Percentiles rank a stretch among this genome's conserved stretches.
Conservation (phyloP, 352 stramenopile species). For the Globisporangium cylindrosporum region DNA sequence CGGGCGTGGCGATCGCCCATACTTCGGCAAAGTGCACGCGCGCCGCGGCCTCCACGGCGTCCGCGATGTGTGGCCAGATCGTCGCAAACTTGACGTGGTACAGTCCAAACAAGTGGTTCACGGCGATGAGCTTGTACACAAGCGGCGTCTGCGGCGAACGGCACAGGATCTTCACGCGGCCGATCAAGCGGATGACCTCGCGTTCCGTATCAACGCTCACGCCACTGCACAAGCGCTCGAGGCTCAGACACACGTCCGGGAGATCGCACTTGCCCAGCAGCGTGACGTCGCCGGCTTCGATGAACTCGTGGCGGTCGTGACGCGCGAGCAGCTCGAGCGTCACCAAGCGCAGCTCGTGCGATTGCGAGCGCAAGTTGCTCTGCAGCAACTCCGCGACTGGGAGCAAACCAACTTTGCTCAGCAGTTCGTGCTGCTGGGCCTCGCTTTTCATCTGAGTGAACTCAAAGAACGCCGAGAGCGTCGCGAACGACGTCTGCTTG, state of each 20-base stretch:
- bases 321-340: slow-evolving; percentile 62
- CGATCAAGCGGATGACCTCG: slow-evolving; percentile 78
- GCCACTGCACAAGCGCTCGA: slow-evolving; percentile 50
- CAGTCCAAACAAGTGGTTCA: slow-evolving; percentile 74
- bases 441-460: slow-evolving; percentile 60
- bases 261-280: slow-evolving; percentile 67
- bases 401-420: slow-evolving; percentile 36
- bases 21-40: slow-evolving; percentile 57
- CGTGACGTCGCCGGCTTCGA: slow-evolving; percentile 36
- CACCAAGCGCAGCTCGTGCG: slow-evolving; percentile 62
- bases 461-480: slow-evolving; percentile 56
- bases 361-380: slow-evolving; percentile 62
- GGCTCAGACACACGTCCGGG: slow-evolving; percentile 56
- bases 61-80: slow-evolving; percentile 78
- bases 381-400: slow-evolving; percentile 40
- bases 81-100: slow-evolving; percentile 89
- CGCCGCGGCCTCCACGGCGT: slow-evolving; percentile 60
- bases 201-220: slow-evolving; percentile 79
- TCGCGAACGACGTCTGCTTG: slow-evolving; percentile 55
- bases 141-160: slow-evolving; percentile 67
- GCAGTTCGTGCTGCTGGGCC: slow-evolving; percentile 38
- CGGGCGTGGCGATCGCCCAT: slow-evolving; percentile 54
- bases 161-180: slow-evolving; percentile 73
- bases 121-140: slow-evolving; percentile 74
- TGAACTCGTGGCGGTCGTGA: slow-evolving; percentile 49